phyloP scores from a whole-genome alignment of 345 rosid species.

The Citrus hindsii region DNA sequence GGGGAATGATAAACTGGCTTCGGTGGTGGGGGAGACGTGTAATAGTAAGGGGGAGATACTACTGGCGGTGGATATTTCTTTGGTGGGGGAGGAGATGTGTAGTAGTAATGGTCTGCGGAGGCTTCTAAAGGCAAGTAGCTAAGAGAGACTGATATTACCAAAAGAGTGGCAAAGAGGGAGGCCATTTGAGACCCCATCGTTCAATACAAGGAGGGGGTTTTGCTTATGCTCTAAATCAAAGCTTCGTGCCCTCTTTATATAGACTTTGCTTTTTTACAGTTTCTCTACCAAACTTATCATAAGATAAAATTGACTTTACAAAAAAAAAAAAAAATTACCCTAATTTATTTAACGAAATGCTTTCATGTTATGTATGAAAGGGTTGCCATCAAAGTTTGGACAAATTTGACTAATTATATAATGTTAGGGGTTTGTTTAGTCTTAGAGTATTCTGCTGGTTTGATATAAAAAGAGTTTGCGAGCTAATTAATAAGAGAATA shows the following conservation, averaged over 20 bases:
- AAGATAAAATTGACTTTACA: constrained; percentile 11
- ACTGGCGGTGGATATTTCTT: constrained; percentile 17
- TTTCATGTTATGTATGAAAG: neutral
- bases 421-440: neutral
- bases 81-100: constrained; percentile 29
- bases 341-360: neutral
- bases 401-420: neutral
- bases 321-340: neutral
- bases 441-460: neutral
- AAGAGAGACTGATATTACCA: constrained; percentile 43
- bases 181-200: constrained; percentile 52
- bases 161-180: constrained; percentile 42
- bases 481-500: neutral
- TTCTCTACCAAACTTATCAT: neutral
- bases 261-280: constrained; percentile 33
- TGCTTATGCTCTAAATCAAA: constrained; percentile 22
- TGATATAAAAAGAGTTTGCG: neutral
- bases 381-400: neutral
- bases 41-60: neutral
- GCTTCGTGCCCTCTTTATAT: constrained; percentile 45
- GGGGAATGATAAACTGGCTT: constrained; percentile 8
- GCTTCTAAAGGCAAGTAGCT: constrained; percentile 30
- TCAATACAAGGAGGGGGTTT: constrained; percentile 11
- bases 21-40: constrained; percentile 16
- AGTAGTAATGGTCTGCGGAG: constrained; percentile 33